Conservation (phyloP, 2,329 filamentous ascomycete species). For the Ascochyta clinopodiicola region DNA sequence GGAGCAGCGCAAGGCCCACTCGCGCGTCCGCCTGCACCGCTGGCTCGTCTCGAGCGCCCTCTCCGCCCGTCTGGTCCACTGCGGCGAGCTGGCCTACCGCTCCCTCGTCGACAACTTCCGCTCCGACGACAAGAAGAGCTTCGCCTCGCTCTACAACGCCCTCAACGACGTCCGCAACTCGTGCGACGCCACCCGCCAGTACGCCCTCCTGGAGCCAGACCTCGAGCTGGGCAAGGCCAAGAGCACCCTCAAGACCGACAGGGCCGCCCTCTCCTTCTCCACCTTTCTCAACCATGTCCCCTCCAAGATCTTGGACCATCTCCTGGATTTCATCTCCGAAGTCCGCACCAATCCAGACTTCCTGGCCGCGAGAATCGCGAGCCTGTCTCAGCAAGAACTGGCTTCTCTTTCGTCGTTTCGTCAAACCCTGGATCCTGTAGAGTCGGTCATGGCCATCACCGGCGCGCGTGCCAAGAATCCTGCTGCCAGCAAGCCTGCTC, state of each 20-base stretch:
- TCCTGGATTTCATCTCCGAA: constrained; percentile 80
- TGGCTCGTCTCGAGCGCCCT: constrained; percentile 77
- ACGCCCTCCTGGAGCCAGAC: constrained; percentile 74
- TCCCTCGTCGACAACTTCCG: constrained; percentile 80
- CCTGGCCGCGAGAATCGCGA: constrained; percentile 79
- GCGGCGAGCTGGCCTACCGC: constrained; percentile 75
- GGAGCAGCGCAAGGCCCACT: constrained; percentile 78
- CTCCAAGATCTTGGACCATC: constrained; percentile 72
- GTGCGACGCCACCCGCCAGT: constrained; percentile 74
- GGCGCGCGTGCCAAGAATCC: constrained; percentile 56
- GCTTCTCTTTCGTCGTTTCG: constrained; percentile 79
- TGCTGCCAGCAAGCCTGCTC: constrained; percentile 56
- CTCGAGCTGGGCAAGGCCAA: constrained; percentile 62
- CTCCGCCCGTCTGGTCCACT: constrained; percentile 75
- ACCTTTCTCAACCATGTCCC: constrained; percentile 72
- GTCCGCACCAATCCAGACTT: constrained; percentile 88
- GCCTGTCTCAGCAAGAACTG: constrained; percentile 77
- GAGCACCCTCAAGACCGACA: constrained; percentile 49
- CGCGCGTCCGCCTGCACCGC: constrained; percentile 74
- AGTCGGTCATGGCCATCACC: constrained; percentile 79
- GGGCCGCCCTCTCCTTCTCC: constrained; percentile 50
- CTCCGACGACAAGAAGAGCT: constrained; percentile 78
- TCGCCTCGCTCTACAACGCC: constrained; percentile 76
- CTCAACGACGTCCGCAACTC: constrained; percentile 80
- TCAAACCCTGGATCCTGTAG: constrained; percentile 78